A percentile compares a stretch with the other conserved stretches of the same genome.
phyloP scores from a whole-genome alignment of 768 basidiomycete species.

The Podaxis mareebaensis region DNA sequence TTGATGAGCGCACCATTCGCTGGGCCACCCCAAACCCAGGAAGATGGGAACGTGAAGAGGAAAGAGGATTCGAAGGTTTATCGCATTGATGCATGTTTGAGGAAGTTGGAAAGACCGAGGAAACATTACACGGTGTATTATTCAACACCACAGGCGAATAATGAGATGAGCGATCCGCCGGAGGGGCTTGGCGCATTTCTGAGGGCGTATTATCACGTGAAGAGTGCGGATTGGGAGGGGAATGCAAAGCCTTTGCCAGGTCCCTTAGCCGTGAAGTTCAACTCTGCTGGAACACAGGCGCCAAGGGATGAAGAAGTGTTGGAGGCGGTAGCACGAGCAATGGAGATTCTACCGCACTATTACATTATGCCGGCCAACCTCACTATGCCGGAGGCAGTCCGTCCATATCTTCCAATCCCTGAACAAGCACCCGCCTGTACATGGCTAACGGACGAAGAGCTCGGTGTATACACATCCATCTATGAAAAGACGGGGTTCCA shows the following conservation, averaged over 20 bases:
- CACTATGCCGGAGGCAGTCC: constrained; percentile 53
- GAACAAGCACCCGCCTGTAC: constrained; percentile 26
- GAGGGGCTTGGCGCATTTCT: constrained; percentile 48
- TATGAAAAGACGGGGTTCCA: constrained; percentile 60
- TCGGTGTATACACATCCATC: constrained; percentile 48
- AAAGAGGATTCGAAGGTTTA: constrained; percentile 19
- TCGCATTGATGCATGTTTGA: constrained; percentile 30
- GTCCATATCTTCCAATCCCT: constrained; percentile 32
- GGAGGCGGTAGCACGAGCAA: neutral
- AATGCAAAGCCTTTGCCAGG: constrained; percentile 39
- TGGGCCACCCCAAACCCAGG: constrained; percentile 38
- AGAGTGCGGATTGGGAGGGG: constrained; percentile 53
- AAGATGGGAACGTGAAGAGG: constrained; percentile 13
- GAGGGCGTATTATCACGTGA: constrained; percentile 57
- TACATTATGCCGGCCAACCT: constrained; percentile 59
- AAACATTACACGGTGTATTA: constrained; percentile 61
- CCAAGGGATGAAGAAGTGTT: neutral
- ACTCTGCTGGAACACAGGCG: neutral
- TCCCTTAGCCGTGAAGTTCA: neutral
- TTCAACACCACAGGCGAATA: constrained; percentile 45
- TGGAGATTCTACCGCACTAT: constrained; percentile 48
- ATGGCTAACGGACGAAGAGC: constrained; percentile 54
- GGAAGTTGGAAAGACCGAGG: constrained; percentile 45
- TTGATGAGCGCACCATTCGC: constrained; percentile 62
- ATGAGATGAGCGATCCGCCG: constrained; percentile 43